Percentiles rank a stretch among this genome's conserved stretches.
Conservation (phyloP, 2,329 filamentous ascomycete genomes). For the Colletotrichum navitas region DNA sequence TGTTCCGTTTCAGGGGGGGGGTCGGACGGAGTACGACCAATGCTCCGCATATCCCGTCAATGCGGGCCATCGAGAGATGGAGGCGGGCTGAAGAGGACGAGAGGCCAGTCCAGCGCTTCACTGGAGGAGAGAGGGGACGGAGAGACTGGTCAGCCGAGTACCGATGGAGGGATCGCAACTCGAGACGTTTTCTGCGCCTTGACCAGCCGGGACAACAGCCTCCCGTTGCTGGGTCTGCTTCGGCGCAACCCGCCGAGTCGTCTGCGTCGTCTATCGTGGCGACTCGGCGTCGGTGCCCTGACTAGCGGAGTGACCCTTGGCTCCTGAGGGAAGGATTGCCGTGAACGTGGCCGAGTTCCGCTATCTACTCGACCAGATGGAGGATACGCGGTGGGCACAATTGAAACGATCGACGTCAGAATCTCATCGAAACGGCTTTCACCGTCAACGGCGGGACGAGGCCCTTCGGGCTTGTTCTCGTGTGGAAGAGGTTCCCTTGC, state of each 20-base stretch:
- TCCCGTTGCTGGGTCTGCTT: slow-evolving; percentile 13
- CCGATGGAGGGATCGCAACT: slow-evolving; percentile 1
- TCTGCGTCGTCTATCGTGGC: slow-evolving; percentile 6
- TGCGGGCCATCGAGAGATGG: slow-evolving; percentile 15
- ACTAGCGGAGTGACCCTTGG: neutral
- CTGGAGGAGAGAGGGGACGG: neutral
- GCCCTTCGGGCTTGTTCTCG: neutral
- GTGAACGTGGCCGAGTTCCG: neutral
- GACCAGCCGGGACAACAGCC: slow-evolving; percentile 9
- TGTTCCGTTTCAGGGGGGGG: slow-evolving; percentile 28
- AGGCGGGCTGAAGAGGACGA: neutral
- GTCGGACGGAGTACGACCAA: slow-evolving; percentile 8
- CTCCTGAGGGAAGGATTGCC: neutral
- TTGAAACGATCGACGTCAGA: neutral
- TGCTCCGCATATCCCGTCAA: slow-evolving; percentile 11
- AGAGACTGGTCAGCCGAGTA: neutral
- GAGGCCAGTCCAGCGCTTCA: no score
- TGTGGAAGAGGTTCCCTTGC: neutral
- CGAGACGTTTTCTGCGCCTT: slow-evolving; percentile 28
- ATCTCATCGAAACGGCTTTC: neutral
- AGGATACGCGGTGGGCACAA: neutral
- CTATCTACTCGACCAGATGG: neutral
- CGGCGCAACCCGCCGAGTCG: slow-evolving; percentile 13
- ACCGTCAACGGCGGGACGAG: neutral
- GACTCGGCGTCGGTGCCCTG: neutral